A percentile compares a stretch with the other conserved stretches of the same genome.
These are phyloP conservation scores for Tieghemostelium lacteum DNA, from an alignment of 78 protist species.

Conservation along the genomic window DNA sequence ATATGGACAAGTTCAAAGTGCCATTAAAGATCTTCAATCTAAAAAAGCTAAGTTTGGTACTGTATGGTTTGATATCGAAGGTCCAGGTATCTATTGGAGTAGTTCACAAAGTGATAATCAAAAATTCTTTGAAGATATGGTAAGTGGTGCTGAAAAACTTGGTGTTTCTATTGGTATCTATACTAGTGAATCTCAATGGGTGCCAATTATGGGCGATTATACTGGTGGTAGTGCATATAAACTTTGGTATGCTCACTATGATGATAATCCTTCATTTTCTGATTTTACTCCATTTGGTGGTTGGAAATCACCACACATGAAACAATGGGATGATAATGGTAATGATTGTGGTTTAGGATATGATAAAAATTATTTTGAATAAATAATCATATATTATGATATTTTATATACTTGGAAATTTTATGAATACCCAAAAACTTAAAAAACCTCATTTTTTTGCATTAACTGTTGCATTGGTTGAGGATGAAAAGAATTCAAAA, in stretches of 20 bases:
- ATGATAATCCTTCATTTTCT: slow-evolving; percentile 11
- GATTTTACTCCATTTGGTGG: slow-evolving; percentile 62
- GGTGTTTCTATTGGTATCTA: slow-evolving; percentile 40
- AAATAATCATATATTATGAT: too few species aligned
- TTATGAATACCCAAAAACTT: too few species aligned
- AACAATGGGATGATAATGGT: slow-evolving; percentile 7
- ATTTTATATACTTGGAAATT: too few species aligned
- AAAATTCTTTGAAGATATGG: slow-evolving; percentile 26
- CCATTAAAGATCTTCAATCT: background rate
- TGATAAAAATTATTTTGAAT: slow-evolving; percentile 37
- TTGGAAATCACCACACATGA: slow-evolving; percentile 59
- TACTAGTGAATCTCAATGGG: slow-evolving; percentile 44
- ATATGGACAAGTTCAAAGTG: background rate
- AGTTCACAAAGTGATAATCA: background rate
- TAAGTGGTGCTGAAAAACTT: background rate
- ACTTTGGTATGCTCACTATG: slow-evolving; percentile 42
- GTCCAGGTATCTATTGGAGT: slow-evolving; percentile 42
- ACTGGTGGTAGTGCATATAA: slow-evolving; percentile 20
- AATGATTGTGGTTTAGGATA: slow-evolving; percentile 4
- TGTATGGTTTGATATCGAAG: slow-evolving; percentile 82
- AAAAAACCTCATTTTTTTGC: too few species aligned
- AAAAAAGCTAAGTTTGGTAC: slow-evolving; percentile 18
- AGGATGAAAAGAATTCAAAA: slow-evolving; percentile 82
- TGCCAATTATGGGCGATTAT: slow-evolving; percentile 55
- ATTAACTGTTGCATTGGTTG: too few species aligned